phyloP scores from a whole-genome alignment of 2,329 filamentous ascomycete species.

The Penicillium polonicum region DNA sequence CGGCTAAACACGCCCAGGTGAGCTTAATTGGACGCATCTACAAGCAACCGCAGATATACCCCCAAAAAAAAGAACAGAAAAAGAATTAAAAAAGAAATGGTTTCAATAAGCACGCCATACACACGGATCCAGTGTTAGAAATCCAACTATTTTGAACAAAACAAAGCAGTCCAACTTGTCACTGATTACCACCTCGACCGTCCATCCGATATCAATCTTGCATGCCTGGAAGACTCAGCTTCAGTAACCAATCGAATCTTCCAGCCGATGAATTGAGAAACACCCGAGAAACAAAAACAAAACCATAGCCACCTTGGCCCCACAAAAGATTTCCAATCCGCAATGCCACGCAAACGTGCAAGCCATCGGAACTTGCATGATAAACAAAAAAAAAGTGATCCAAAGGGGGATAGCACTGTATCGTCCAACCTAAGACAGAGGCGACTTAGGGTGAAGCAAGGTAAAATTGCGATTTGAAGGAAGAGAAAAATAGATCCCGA shows the following conservation, averaged over 20 bases:
- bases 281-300: constrained; percentile 6
- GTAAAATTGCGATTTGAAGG: constrained; percentile 28
- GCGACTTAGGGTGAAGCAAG: constrained; percentile 13
- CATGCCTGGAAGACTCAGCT: constrained; percentile 3
- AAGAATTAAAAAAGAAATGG: constrained; percentile 6
- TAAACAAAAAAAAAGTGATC: constrained; percentile 1
- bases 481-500: constrained; percentile 28
- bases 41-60: constrained; percentile 1
- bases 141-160: constrained; percentile 20
- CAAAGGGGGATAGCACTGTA: neutral
- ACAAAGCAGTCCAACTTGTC: constrained; percentile 8
- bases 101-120: constrained; percentile 16
- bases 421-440: neutral
- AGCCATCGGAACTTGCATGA: constrained; percentile 1
- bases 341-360: constrained; percentile 1
- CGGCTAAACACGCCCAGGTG: constrained; percentile 7
- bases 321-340: neutral
- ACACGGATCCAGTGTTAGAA: constrained; percentile 18
- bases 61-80: neutral
- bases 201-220: constrained; percentile 9
- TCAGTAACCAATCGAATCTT: constrained; percentile 2
- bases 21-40: constrained; percentile 3
- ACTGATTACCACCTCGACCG: constrained; percentile 18
- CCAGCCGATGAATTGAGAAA: constrained; percentile 7
- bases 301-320: constrained; percentile 1